Base-by-base conservation (phyloP, 2,329 filamentous ascomycete species). In the Xylariaceae sp. region DNA sequence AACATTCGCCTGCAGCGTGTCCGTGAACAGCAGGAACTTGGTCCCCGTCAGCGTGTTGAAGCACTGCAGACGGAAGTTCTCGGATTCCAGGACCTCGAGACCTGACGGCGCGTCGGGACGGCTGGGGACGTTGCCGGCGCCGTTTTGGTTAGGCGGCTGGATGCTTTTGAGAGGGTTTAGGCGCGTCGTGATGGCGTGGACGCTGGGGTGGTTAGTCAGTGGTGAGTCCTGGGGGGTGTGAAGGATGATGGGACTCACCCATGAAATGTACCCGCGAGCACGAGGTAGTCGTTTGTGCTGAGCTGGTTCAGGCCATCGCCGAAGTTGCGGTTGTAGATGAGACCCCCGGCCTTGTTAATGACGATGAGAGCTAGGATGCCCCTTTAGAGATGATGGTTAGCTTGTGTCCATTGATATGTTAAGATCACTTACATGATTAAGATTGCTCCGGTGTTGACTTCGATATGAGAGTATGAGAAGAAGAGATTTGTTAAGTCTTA, bases 261-360 rank as follows among this genome's bases (percentile, higher is more conserved):
- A 73, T 99, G 94, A 75, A 99, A 99, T 56, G 94, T 99, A 59
- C 94, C 94, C 5, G 94, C 94, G 34, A 99, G 85, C 67, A 97
- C 93, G 37, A 99, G 88, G 72, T 95, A 96, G 80, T 99, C 94
- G 74, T 99, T 99, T 67, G 90, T 93, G 67, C 85, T 90, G 68
- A 99, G 87, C 73, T 93, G 91, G 74, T 90, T 89, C 61, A 99
- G 83, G 51, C 84, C 89, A 49, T 93, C 86, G 70, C 92, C 87
- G 75, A 99, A 97, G 71, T 91, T 90, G 68, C 92, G 90, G 77
- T 97, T 93, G 81, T 96, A 99, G 76, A 99, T 88, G 56, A 99
- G 83, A 69, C 94, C 94, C 62, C 92, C 94, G 65, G 94, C 92
- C 82, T 99, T 99, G 82, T 97, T 97, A 80, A 99, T 96, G 74